Conservation (phyloP, 2,329 filamentous ascomycete species). For the Fusarium mangiferae region DNA sequence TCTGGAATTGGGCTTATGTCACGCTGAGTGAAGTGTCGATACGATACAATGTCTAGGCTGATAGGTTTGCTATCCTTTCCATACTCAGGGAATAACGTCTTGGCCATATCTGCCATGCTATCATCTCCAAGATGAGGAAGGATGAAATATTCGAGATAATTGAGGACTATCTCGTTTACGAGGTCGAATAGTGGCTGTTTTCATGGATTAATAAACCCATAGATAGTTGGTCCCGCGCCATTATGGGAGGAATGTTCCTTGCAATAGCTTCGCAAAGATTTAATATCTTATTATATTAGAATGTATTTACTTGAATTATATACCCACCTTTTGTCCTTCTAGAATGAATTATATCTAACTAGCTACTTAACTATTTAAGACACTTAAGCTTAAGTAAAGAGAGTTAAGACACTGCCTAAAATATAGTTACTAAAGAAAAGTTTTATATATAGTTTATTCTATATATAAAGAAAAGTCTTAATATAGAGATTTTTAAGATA, state of each 20-base stretch:
- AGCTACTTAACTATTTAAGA: no score
- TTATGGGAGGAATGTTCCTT: accelerated
- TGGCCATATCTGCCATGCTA: neutral
- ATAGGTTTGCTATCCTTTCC: neutral
- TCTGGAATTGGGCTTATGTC: neutral
- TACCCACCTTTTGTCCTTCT: no score
- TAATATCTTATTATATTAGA: neutral
- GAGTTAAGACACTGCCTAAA: no score
- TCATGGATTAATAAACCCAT: neutral
- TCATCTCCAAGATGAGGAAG: neutral
- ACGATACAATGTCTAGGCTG: neutral
- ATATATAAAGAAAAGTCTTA: no score
- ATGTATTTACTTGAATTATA: no score
- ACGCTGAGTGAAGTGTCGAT: neutral
- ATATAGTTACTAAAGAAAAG: no score
- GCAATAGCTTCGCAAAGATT: neutral
- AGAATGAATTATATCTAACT: no score
- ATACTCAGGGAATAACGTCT: neutral
- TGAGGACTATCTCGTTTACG: neutral
- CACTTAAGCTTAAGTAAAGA: no score
- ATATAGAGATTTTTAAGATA: no score
- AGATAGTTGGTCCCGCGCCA: neutral
- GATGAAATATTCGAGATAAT: neutral
- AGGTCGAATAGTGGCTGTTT: neutral
- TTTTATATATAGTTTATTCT: no score